Evolutionary conservation across 305 asterid species (phyloP), one percentile per base, ranked within the genome.

Genomic region (Plantago coronopus): DNA sequence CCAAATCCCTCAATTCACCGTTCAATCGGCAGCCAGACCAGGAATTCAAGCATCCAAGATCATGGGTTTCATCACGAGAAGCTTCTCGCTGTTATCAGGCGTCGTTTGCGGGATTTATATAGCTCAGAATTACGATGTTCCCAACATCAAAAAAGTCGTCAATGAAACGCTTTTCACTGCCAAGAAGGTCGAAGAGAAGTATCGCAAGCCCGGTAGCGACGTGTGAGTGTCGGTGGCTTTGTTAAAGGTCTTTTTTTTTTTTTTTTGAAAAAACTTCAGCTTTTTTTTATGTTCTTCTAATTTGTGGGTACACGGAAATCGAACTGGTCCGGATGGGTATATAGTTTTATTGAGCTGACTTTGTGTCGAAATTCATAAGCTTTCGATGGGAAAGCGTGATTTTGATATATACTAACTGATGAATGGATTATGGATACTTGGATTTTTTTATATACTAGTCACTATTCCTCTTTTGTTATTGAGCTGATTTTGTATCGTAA

Each of bases 81-180:
- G 75, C 61, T 84, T 84, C 71, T 23, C 81, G 14, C 73, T 87
- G 68, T 50, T 87, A 48, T 67, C 79, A 7, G 94, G 94, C 42
- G 71, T 88, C 10, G 67, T 77, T 5, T 80, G 74, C 69, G 95
- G 95, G 44, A 78, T 84, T 8, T 87, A 81, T 79, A 61, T 81
- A 59, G 94, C 82, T 20, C 96, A 87, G 87, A 87, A 81, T 67
- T 87, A 87, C 76, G 77, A 73, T 54, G 80, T 84, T 44, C 96
- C 89, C 27, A 84, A 87, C 42, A 74, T 84, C 46, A 74, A 64
- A 66, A 78, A 78, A 59, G 48, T 78, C 29, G 54, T 73, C 31
- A 13, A 77, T 45, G 76, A 67, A 22, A 76, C 77, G 56, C 78
- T 83, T 55, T 75, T 70, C 21, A 72, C 75, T 19, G 94, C 91